Conservation (phyloP, 208 protist genomes). For the Trypanosoma avium region DNA sequence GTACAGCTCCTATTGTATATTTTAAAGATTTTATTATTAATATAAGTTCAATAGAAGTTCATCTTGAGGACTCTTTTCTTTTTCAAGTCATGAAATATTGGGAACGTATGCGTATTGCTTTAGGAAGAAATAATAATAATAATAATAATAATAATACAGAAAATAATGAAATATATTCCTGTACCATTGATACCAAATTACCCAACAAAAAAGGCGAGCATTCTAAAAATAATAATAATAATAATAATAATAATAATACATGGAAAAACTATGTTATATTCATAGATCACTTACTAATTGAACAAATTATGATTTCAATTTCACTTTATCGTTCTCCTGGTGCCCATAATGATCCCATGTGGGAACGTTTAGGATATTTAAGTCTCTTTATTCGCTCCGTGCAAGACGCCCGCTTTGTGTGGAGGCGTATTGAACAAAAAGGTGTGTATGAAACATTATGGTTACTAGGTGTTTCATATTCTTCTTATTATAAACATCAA, state of each 20-base stretch:
- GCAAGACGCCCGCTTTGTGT: constrained; percentile 64
- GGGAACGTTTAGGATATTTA: constrained; percentile 52
- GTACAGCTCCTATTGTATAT: constrained; percentile 61
- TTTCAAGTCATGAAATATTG: constrained; percentile 44
- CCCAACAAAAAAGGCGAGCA: background rate
- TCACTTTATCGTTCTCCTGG: constrained; percentile 78
- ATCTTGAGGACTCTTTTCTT: constrained; percentile 77
- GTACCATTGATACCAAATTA: background rate
- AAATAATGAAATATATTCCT: background rate
- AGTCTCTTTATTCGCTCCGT: constrained; percentile 74
- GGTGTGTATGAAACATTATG: constrained; percentile 67
- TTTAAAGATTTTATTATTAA: constrained; percentile 36
- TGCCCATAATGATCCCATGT: constrained; percentile 69
- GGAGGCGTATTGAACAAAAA: constrained; percentile 54
- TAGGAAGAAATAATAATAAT: background rate
- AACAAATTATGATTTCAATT: constrained; percentile 63
- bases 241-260: background rate
- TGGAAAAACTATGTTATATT: constrained; percentile 46
- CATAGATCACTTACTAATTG: constrained; percentile 53
- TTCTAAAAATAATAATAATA: background rate
- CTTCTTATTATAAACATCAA: constrained; percentile 56
- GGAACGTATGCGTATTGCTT: constrained; percentile 27
- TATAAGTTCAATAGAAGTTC: constrained; percentile 54
- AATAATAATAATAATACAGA: background rate
- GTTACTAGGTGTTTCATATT: constrained; percentile 63